Evolutionary conservation across 257 asterid genomes (phyloP), one percentile per base, ranked within the genome.

Genomic region (Primulina huaijiensis): DNA sequence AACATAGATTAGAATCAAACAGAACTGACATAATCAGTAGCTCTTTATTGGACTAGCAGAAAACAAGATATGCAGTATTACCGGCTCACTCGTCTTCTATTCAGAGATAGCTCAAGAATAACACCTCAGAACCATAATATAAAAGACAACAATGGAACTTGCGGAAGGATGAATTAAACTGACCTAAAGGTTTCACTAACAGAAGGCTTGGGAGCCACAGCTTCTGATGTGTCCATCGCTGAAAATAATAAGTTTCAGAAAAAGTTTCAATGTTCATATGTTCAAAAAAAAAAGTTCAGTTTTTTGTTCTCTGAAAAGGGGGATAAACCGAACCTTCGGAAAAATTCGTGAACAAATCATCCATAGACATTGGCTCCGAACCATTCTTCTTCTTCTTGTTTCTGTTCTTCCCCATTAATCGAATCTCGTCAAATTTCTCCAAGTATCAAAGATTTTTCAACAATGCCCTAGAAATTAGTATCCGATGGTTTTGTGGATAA

Each of bases 181-280:
- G 7, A 84, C 92, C 81, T 74, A 25, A 68, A 80, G 8, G 64
- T 0, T 43, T 75, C 82, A 64, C 79, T 81, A 29, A 55, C 31
- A 27, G 78, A 64, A 63, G 50, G 35, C 17, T 68, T 56, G 11
- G 80, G 25, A 74, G 71, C 76, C 60, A 62, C 74, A n/a, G 82
- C 72, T 67, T 85, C 90, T 4, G 89, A 82, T 16, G 89, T 83
- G 20, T 85, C 92, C 92, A 89, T 86, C 8, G 82, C 96, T 89
- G 67, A 50, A 73, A 62, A 35, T 23, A 19, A 59, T 27, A 68
- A 7, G 34, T 5, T 65, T 38, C 37, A 69, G 53, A 69, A 35
- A 53, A 62, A 66, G 50, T 67, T 40, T 21, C 38, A 6, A 19
- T 35, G 25, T 40, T 9, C 37, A 9, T 37, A 52, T 53, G 29